Conservation (phyloP, 1,284 basidiomycete species). For the Ganoderma sinense region DNA sequence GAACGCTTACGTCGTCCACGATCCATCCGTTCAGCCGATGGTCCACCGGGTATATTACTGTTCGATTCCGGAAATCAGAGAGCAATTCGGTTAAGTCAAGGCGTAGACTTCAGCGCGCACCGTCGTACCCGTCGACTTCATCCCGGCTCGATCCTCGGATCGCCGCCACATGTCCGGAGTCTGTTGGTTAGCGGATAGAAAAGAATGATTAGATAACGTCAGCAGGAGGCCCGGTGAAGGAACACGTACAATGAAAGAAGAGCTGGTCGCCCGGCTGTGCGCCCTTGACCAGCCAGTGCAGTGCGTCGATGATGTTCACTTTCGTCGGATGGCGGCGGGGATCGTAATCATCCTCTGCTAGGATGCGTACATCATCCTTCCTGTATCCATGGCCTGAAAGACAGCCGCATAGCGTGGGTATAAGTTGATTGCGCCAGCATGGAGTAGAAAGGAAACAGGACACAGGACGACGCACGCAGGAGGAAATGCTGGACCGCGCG, state of each 20-base stretch:
- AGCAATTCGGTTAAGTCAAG: no score
- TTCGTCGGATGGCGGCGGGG: conserved; percentile 73
- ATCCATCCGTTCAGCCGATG: conserved; percentile 74
- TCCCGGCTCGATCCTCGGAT: conserved; percentile 74
- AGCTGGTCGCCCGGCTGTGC: conserved; percentile 83
- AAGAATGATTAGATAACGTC: neutral
- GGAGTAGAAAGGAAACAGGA: conserved; percentile 43
- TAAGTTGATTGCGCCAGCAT: neutral
- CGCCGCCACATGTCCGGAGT: conserved; percentile 88
- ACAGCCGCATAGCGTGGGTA: conserved; percentile 22
- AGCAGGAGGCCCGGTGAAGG: neutral
- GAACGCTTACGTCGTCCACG: conserved; percentile 73
- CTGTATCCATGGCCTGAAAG: conserved; percentile 62
- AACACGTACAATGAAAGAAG: conserved; percentile 82
- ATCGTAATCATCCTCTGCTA: conserved; percentile 76
- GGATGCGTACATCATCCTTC: conserved; percentile 75
- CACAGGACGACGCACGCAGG: conserved; percentile 57
- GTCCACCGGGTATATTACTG: conserved; percentile 74
- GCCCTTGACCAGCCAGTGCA: conserved; percentile 86
- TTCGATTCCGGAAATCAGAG: neutral
- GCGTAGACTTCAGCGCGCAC: conserved; percentile 7
- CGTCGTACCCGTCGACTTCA: conserved; percentile 68
- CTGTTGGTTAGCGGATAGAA: conserved; percentile 39
- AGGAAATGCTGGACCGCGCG: conserved; percentile 75
- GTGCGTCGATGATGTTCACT: conserved; percentile 81